Percentiles rank a stretch among this genome's conserved stretches.
phyloP scores from a whole-genome alignment of 371 early-diverging fungal species.

The Nosema granulosis region DNA sequence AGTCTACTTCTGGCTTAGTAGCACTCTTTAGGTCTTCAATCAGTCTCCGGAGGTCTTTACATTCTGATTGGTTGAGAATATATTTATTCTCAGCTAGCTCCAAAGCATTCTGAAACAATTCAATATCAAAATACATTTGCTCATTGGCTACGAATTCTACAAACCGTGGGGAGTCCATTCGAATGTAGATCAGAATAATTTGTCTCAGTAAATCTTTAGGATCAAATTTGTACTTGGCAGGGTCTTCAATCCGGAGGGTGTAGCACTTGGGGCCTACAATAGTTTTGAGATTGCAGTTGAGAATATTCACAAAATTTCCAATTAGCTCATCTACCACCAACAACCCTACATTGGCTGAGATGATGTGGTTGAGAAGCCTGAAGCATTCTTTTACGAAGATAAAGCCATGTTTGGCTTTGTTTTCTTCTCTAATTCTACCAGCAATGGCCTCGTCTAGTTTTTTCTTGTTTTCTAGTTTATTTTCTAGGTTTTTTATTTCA shows the following conservation, averaged over 20 bases:
- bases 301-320: conserved; percentile 84
- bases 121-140: conserved; percentile 67
- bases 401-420: conserved; percentile 31
- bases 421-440: not conserved
- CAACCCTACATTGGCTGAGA: conserved; percentile 66
- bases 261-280: conserved; percentile 86
- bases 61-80: conserved; percentile 66
- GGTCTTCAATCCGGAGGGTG: conserved; percentile 76
- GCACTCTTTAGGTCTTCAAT: conserved; percentile 70
- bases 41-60: conserved; percentile 70
- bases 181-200: conserved; percentile 77
- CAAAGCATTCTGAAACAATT: conserved; percentile 56
- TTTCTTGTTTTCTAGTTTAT: not conserved
- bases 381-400: conserved; percentile 44
- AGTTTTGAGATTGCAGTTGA: conserved; percentile 82
- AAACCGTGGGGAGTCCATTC: conserved; percentile 69
- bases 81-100: conserved; percentile 57
- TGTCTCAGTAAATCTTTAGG: conserved; percentile 78
- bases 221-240: conserved; percentile 77
- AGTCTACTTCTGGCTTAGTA: conserved; percentile 68
- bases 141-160: conserved; percentile 74
- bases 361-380: conserved; percentile 39
- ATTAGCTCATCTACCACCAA: conserved; percentile 83
- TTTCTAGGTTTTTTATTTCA: conserved; percentile 24
- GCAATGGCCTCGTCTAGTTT: not conserved